Evolutionary conservation across 139 green algal genomes (phyloP), one percentile per base, ranked within the genome.

Genomic region (Pleodorina starrii): DNA sequence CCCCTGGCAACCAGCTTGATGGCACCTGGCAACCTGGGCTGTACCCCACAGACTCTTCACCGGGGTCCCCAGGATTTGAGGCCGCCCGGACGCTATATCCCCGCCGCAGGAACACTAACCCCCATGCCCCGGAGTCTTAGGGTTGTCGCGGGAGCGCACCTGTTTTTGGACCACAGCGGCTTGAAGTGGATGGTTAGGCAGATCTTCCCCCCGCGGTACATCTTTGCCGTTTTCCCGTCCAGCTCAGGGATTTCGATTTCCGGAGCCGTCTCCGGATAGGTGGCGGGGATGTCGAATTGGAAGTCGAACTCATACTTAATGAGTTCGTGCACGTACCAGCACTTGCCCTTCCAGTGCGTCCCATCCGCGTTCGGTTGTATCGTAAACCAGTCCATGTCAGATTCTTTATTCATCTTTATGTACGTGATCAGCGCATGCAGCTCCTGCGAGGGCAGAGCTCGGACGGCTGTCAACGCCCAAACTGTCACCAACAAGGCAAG

Each of bases 151-250:
- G n/a, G n/a, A n/a, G 54, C 54, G 21, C 69, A 96, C 95, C 92
- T 94, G 95, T 99, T 98, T 85, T 97, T 98, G 9, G 95, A 94
- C 97, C 97, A 99, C 9, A 99, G 91, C 36, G 98, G 98, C 90
- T 99, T 99, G 95, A 99, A 99, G 91, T 99, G 98, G 12, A 99
- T 97, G 35, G 98, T 99, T 4, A 99, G 91, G 93, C 98, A 99
- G 84, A 99, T 98, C 77, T 99, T 98, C 19, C 98, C 98, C 36
- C 98, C 98, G 10, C 97, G 89, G 92, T 99, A 99, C 98, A 99
- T 99, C 94, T 99, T 98, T 66, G 96, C 94, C 5, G 96, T 98
- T 90, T 99, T 99, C 82, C 98, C 98, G 44, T 99, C 97, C 54
- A 99, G 95, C 91, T 99, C 96, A 2, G 98, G 98, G 5, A 99